Evolutionary conservation across 192 early-diverging fungal species (phyloP), one percentile per base, ranked within the genome.

Genomic region (Backusella tuberculispora): DNA sequence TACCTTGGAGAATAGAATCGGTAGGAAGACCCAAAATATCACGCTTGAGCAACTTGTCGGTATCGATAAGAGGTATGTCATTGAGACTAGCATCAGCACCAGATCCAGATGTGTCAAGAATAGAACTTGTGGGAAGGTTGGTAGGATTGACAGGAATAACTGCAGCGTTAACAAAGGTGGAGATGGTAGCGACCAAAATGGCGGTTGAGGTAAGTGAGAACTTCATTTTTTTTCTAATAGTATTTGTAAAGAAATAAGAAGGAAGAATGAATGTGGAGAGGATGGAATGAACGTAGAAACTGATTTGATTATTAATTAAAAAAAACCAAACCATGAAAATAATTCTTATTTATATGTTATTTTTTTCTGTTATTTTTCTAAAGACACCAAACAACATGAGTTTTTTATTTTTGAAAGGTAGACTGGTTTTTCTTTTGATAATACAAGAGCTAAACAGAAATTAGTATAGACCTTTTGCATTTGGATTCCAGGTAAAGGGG

Each of bases 141-240:
- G 64, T 19, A 29, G 34, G 12, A 2, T 40, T 34, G 34, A 41
- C 14, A 66, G 64, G 64, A 4, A 38, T 42, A 45, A 70, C 42
- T 15, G 68, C 68, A 45, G 45, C 29, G 14, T 42, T 21, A 26
- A 43, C 43, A 45, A 34, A 26, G 15, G 68, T 26, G 37, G 37
- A 37, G 68, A 70, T 19, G n/a, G 68, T n/a, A 26, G 43, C n/a
- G n/a, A 44, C 68, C 8, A 70, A 15, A 50, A 45, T 17, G 17
- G 14, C 42, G 29, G 21, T 45, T 21, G 68, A 24, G 12, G 43
- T 45, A 21, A 70, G 5, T 21, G 68, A 70, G 68, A 70, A 70
- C 45, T 70, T 70, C 68, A 70, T 70, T 42, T 70, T 70, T 14
- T 43, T 17, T n/a, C n/a, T 19, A 42, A 12, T 38, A 43, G 67